These are phyloP conservation scores for Glycine tomentella DNA, from an alignment of 306 rosid species.

Conservation along the genomic window DNA sequence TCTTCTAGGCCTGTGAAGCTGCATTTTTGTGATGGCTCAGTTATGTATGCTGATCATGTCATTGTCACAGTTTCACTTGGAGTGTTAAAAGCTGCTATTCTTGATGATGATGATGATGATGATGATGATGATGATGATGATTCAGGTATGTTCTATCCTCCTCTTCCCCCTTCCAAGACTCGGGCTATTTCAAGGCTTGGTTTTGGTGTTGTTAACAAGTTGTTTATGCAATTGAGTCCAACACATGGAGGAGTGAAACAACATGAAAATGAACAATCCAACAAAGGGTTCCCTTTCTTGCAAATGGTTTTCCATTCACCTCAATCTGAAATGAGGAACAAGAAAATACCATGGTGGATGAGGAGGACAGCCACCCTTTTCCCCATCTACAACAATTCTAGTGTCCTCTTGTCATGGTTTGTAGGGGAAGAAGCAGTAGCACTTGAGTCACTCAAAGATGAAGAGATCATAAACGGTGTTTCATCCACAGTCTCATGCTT, in stretches of 20 bases:
- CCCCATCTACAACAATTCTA: slow-evolving; percentile 76
- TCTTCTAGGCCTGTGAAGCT: slow-evolving; percentile 77
- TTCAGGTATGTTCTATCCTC: slow-evolving; percentile 80
- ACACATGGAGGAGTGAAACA: slow-evolving; percentile 24
- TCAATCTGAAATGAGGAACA: slow-evolving; percentile 65
- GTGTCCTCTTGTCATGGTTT: slow-evolving; percentile 84
- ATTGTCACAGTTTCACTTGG: slow-evolving; percentile 91
- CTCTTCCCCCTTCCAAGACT: slow-evolving; percentile 78
- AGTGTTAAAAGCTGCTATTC: slow-evolving; percentile 83
- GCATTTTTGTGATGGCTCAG: slow-evolving; percentile 79
- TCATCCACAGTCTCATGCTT: slow-evolving; percentile 68
- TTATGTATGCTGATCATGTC: slow-evolving; percentile 82
- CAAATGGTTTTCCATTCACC: slow-evolving; percentile 80
- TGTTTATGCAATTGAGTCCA: slow-evolving; percentile 75
- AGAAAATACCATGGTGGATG: slow-evolving; percentile 94
- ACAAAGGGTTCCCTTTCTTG: slow-evolving; percentile 61
- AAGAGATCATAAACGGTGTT: slow-evolving; percentile 77
- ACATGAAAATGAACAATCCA: slow-evolving; percentile 34
- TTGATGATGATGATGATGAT: slow-evolving; percentile 27
- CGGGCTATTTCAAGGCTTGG: slow-evolving; percentile 94
- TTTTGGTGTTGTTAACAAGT: slow-evolving; percentile 95
- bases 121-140: slow-evolving; percentile 27
- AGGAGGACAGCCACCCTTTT: slow-evolving; percentile 78
- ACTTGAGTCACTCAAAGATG: slow-evolving; percentile 76
- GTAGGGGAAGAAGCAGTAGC: slow-evolving; percentile 88